Percentiles rank a stretch among this genome's conserved stretches.
phyloP scores from a whole-genome alignment of 2,329 filamentous ascomycete genomes.

The Verticillium nubilum region DNA sequence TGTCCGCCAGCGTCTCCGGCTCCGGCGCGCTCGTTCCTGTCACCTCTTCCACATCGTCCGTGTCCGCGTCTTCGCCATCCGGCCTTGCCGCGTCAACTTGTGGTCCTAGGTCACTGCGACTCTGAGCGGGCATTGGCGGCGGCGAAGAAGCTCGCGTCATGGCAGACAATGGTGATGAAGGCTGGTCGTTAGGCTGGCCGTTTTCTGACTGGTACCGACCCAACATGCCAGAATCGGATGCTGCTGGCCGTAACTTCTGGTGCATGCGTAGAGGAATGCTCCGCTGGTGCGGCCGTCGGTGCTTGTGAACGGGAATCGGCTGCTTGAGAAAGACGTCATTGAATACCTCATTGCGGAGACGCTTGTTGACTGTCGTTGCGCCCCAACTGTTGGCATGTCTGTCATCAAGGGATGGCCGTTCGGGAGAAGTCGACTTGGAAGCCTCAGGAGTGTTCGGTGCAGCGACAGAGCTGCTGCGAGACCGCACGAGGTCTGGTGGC shows the following conservation, averaged over 20 bases:
- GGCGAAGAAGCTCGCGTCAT: background rate
- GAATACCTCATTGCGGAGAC: conserved; percentile 83
- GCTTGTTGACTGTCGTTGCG: conserved; percentile 84
- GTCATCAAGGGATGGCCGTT: conserved; percentile 43
- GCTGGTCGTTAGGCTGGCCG: conserved; percentile 6
- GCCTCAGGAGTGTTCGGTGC: conserved; percentile 8
- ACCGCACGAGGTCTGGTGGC: conserved; percentile 20
- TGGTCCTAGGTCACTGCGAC: conserved; percentile 5
- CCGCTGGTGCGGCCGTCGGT: conserved; percentile 65
- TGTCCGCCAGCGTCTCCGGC: conserved; percentile 45
- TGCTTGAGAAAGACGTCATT: conserved; percentile 87
- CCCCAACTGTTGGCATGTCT: conserved; percentile 71
- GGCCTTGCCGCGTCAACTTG: background rate
- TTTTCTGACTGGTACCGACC: conserved; percentile 7
- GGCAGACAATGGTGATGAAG: background rate
- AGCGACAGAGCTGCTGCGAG: conserved; percentile 31
- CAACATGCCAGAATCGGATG: conserved; percentile 36
- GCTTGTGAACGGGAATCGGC: conserved; percentile 73
- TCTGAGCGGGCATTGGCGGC: background rate
- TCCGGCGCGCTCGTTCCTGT: conserved; percentile 62
- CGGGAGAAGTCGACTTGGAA: conserved; percentile 3
- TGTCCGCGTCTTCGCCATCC: conserved; percentile 17
- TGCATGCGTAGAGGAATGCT: conserved; percentile 49
- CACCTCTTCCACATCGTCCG: conserved; percentile 43
- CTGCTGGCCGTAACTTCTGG: conserved; percentile 36